Percentiles rank a stretch among this genome's conserved stretches.
phyloP scores from a whole-genome alignment of 2,329 filamentous ascomycete genomes.

The Talaromyces pinophilus region DNA sequence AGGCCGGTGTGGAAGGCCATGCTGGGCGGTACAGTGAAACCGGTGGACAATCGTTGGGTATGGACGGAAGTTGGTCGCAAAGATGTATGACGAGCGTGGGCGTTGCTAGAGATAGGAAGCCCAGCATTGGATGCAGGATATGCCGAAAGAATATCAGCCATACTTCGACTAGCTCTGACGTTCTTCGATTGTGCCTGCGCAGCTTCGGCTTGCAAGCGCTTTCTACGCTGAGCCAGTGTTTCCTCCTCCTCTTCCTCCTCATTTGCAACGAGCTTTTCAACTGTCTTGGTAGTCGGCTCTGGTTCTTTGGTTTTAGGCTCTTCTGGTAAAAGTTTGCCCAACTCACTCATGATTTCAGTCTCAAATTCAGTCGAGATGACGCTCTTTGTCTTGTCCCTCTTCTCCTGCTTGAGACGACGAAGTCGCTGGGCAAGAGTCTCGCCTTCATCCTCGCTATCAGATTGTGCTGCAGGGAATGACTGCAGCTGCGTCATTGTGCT shows the following conservation, averaged over 20 bases:
- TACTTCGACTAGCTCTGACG: conserved; percentile 45
- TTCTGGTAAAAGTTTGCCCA: conserved; percentile 33
- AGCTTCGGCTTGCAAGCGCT: conserved; percentile 47
- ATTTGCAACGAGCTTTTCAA: neutral
- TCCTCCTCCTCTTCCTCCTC: conserved; percentile 40
- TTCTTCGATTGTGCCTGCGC: conserved; percentile 27
- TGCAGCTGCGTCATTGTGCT: conserved; percentile 39
- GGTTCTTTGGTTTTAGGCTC: conserved; percentile 24
- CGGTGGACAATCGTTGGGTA: conserved; percentile 34
- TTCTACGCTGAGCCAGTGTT: conserved; percentile 49
- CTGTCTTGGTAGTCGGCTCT: neutral
- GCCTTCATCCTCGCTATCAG: conserved; percentile 37
- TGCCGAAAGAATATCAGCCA: conserved; percentile 54
- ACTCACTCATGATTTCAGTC: conserved; percentile 45
- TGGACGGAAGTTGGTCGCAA: conserved; percentile 10
- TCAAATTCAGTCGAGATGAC: conserved; percentile 46
- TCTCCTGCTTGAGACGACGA: conserved; percentile 42
- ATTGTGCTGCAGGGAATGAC: conserved; percentile 30
- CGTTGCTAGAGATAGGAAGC: neutral
- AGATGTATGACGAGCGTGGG: conserved; percentile 28
- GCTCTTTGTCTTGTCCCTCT: conserved; percentile 30
- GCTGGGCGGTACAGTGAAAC: conserved; percentile 33
- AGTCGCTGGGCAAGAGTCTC: conserved; percentile 51
- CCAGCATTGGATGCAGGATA: conserved; percentile 49
- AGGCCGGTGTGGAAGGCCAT: conserved; percentile 26